These are phyloP conservation scores for Boletus subcaerulescens DNA, from an alignment of 768 basidiomycete species.

Conservation along the genomic window DNA sequence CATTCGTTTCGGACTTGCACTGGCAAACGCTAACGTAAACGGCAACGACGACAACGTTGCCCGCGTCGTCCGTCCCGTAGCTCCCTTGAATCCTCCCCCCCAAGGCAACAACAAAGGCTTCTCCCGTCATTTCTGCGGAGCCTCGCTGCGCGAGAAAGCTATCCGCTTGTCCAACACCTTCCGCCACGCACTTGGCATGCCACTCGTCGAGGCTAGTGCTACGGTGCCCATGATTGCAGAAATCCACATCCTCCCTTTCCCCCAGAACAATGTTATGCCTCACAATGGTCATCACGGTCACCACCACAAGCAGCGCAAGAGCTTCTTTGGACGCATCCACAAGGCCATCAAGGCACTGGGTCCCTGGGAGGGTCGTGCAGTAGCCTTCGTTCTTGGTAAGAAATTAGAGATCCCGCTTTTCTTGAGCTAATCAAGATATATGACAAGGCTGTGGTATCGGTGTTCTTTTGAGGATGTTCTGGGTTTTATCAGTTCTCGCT, in stretches of 20 bases:
- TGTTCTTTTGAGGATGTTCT: conserved; percentile 78
- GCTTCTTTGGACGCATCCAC: conserved; percentile 62
- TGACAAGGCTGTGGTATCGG: conserved; percentile 75
- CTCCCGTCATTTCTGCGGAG: conserved; percentile 30
- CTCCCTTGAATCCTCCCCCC: conserved; percentile 7
- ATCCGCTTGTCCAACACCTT: conserved; percentile 52
- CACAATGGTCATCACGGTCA: conserved; percentile 13
- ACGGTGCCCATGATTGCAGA: conserved; percentile 11
- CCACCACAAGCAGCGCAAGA: conserved; percentile 32
- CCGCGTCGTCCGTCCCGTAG: conserved; percentile 14
- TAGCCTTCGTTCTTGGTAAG: conserved; percentile 80
- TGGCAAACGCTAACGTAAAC: conserved; percentile 32
- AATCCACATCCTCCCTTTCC: conserved; percentile 30
- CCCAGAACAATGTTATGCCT: neutral
- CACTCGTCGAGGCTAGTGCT: conserved; percentile 38
- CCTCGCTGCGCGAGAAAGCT: conserved; percentile 46
- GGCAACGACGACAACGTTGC: conserved; percentile 26
- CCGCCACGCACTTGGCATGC: conserved; percentile 53
- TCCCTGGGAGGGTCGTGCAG: conserved; percentile 79
- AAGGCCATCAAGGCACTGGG: conserved; percentile 66
- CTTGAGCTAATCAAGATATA: neutral
- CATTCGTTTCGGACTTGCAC: conserved; percentile 39
- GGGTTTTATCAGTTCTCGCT: conserved; percentile 62
- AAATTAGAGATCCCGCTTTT: conserved; percentile 1
- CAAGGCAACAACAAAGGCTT: conserved; percentile 10